Conservation (phyloP, 2,329 filamentous ascomycete species). For the Blastomyces silverae region DNA sequence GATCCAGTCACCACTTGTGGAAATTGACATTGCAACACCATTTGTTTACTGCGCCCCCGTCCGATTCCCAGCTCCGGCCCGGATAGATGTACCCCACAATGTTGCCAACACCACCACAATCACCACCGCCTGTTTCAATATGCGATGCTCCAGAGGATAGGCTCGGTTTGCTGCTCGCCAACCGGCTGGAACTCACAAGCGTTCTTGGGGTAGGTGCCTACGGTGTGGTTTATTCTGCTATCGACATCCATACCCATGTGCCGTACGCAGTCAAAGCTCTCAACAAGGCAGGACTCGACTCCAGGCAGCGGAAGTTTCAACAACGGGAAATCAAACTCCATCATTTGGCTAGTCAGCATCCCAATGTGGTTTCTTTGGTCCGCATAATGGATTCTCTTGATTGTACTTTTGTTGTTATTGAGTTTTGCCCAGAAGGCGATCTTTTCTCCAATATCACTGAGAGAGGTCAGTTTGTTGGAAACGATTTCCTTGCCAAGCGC, state of each 20-base stretch:
- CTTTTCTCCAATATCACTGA: conserved; percentile 97
- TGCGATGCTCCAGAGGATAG: conserved; percentile 71
- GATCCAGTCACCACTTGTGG: neutral
- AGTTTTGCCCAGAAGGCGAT: conserved; percentile 95
- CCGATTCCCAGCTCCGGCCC: neutral
- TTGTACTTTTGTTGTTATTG: conserved; percentile 92
- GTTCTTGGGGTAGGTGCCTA: conserved; percentile 93
- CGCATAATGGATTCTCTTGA: conserved; percentile 88
- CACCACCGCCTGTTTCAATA: conserved; percentile 38
- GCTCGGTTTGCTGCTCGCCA: conserved; percentile 74
- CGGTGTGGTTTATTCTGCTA: conserved; percentile 86
- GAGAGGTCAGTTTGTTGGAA: conserved; percentile 83
- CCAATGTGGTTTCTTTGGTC: conserved; percentile 86
- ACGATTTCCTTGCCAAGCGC: conserved; percentile 77
- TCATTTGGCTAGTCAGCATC: conserved; percentile 78
- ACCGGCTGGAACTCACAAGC: conserved; percentile 71
- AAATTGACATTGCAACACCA: conserved; percentile 24
- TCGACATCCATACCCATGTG: conserved; percentile 71
- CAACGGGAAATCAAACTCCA: conserved; percentile 88
- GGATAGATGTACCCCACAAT: conserved; percentile 40
- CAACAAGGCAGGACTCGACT: conserved; percentile 87
- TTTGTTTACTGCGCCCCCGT: neutral
- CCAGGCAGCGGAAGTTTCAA: conserved; percentile 81
- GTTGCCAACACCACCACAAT: conserved; percentile 43
- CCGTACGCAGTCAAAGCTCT: conserved; percentile 95